A percentile compares a stretch with the other conserved stretches of the same genome.
These are phyloP conservation scores for Hepatocystis sp. DNA, from an alignment of 169 alveolate species.

Conservation along the genomic window DNA sequence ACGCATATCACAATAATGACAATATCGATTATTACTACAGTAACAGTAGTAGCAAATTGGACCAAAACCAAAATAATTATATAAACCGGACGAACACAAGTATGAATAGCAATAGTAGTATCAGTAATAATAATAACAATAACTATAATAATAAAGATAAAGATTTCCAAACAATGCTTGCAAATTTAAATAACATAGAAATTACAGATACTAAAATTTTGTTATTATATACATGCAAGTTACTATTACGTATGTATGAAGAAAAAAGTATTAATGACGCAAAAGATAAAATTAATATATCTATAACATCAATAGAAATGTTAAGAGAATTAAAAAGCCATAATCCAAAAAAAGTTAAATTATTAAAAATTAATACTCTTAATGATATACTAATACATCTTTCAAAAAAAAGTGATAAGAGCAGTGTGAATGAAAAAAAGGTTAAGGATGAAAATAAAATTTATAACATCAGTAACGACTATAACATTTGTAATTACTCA, in stretches of 20 bases:
- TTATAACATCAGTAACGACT: too few species aligned
- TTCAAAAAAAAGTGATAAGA: constrained; percentile 5
- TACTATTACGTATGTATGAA: constrained; percentile 15
- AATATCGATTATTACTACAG: too few species aligned
- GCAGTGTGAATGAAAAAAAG: neutral
- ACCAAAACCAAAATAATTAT: too few species aligned
- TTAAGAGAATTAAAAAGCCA: constrained; percentile 45
- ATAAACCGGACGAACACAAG: too few species aligned
- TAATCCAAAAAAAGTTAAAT: constrained; percentile 52
- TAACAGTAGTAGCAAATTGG: too few species aligned
- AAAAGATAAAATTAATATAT: constrained; percentile 8
- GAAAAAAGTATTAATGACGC: constrained; percentile 1
- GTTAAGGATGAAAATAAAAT: too few species aligned
- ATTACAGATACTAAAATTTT: constrained; percentile 32
- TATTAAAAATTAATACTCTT: constrained; percentile 46
- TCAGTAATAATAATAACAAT: too few species aligned
- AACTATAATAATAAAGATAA: constrained; percentile 6
- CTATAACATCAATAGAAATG: constrained; percentile 55
- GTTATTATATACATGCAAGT: constrained; percentile 31
- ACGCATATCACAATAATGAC: too few species aligned
- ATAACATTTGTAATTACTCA: too few species aligned
- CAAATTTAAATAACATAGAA: constrained; percentile 34
- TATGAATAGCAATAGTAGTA: too few species aligned
- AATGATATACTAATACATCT: constrained; percentile 34
- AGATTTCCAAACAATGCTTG: constrained; percentile 23